Base-by-base conservation (phyloP, 2,329 filamentous ascomycete genomes). In the Sordariomycetes sp. region DNA sequence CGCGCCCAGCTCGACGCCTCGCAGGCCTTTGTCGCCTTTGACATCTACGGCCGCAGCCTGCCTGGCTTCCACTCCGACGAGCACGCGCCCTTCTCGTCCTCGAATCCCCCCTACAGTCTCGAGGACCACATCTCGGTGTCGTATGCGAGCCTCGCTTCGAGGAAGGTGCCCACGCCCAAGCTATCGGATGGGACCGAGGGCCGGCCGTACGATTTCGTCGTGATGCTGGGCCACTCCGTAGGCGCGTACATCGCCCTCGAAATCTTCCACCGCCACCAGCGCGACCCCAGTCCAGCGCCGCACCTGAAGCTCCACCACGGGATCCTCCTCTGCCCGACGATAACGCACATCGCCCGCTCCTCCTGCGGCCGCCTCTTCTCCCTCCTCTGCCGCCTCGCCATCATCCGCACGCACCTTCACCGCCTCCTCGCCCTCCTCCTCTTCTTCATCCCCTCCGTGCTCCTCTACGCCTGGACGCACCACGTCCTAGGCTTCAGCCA, bases 151-250 rank as follows among this genome's bases (percentile, higher is more conserved):
- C 62, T 79, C 4, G 66, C 68, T 1, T 53, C 64, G 2, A 65
- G 66, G 51, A 64, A 64, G 42, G 63, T 68, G 35, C 64, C 60
- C 57, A 24, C 45, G 6, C 45, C 45, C 20, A 13, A 6, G 3
- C 39, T 45, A 13, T 17, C 15, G 15, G 45, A 50, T 20, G 55
- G 50, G 32, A 20, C 50, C 17, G 67, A 62, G 58, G 61, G 59
- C 17, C 61, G 64, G 2, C 60, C 58, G 34, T 84, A 80, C 61
- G 75, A 82, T 64, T 74, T 74, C 54, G 78, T 90, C 20, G 74
- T 89, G 8, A 70, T 91, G 17, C 78, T 87, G 54, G 87, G 86
- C 3, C 87, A 91, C 68, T 89, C 86, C 0, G 84, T 91, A 1
- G 87, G 87, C 25, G 74, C 81, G 10, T 91, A 87, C 66, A 85